phyloP scores from a whole-genome alignment of 179 eudicot genomes.

The Spergularia azorica region DNA sequence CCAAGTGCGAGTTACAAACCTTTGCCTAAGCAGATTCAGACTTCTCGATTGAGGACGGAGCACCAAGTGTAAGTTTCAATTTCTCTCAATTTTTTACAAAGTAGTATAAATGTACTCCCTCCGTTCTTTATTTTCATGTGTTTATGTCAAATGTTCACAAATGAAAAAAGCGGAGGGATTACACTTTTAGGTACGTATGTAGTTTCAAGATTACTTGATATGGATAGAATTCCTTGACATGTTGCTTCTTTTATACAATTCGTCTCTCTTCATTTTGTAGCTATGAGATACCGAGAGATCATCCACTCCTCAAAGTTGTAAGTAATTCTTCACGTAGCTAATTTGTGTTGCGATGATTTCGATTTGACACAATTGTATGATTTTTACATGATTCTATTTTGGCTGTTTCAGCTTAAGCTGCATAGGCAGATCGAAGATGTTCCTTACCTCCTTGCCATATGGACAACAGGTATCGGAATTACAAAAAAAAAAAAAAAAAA shows the following conservation, averaged over 20 bases:
- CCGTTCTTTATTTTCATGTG: too few relatives aligned
- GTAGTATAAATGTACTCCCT: background rate
- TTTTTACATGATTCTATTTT: background rate
- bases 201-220: too few relatives aligned
- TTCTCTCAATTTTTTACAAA: background rate
- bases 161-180: too few relatives aligned
- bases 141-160: too few relatives aligned
- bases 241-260: background rate
- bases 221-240: background rate
- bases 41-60: slow-evolving; percentile 45
- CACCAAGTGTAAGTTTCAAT: slow-evolving; percentile 62
- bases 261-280: slow-evolving; percentile 29
- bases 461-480: slow-evolving; percentile 64
- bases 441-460: slow-evolving; percentile 71
- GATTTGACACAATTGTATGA: background rate
- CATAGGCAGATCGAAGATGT: slow-evolving; percentile 55
- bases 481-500: too few relatives aligned
- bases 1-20: slow-evolving; percentile 34
- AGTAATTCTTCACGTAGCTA: background rate
- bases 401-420: slow-evolving; percentile 32
- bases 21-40: slow-evolving; percentile 39
- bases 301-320: slow-evolving; percentile 47
- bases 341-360: background rate
- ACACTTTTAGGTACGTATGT: too few relatives aligned
- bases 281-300: slow-evolving; percentile 51